Evolutionary conservation across 345 rosid species (phyloP).

Genomic region (Psidium friedrichsthalianum): DNA sequence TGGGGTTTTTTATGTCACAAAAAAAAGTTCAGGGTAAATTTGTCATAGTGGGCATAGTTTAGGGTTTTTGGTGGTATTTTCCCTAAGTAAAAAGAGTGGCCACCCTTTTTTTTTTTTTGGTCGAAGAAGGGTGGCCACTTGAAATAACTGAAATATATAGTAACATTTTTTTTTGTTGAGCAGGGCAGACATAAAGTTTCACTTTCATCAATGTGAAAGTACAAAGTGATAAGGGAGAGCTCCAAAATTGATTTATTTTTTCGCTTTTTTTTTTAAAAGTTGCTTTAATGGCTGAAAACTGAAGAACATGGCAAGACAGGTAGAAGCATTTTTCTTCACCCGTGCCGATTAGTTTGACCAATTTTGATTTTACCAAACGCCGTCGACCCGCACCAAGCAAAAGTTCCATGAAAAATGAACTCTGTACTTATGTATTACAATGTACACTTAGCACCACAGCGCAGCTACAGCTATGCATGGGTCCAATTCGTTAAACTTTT

Average conservation of each 20-base stretch:
- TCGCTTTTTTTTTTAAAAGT: neutral
- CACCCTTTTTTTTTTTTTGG: too few relatives aligned
- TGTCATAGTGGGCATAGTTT: too few relatives aligned
- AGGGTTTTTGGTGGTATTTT: too few relatives aligned
- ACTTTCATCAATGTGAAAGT: neutral
- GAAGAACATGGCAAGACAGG: neutral
- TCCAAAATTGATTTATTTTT: neutral
- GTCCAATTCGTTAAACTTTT: neutral
- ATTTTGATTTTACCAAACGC: neutral
- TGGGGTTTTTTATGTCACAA: too few relatives aligned
- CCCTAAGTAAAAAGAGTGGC: too few relatives aligned
- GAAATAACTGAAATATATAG: neutral
- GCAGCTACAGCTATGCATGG: too few relatives aligned
- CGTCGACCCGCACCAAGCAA: neutral
- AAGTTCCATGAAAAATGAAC: neutral
- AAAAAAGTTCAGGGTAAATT: too few relatives aligned
- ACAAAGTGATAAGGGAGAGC: neutral
- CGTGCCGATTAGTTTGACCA: neutral
- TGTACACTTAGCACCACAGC: neutral
- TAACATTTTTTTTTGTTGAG: neutral
- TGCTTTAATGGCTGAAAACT: neutral
- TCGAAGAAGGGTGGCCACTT: too few relatives aligned
- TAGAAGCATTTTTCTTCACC: neutral
- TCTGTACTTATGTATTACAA: neutral
- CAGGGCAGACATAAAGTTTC: neutral